phyloP scores from a whole-genome alignment of 1,284 basidiomycete genomes.

The Ceratobasidium sp. region DNA sequence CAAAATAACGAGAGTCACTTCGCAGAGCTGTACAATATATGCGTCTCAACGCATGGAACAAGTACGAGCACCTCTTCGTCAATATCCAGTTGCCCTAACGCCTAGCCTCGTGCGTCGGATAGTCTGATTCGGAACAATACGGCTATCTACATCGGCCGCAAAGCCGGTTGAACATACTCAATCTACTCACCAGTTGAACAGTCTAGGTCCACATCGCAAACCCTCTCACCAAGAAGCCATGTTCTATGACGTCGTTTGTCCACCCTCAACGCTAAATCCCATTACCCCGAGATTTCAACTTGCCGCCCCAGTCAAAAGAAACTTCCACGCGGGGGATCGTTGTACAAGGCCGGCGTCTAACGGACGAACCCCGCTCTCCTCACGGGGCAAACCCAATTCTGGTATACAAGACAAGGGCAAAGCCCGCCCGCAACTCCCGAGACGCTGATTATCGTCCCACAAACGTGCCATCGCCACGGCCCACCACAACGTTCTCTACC shows the following conservation, averaged over 20 bases:
- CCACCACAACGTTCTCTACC: background rate
- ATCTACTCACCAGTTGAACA: background rate
- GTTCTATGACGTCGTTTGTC: slow-evolving; percentile 10
- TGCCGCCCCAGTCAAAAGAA: slow-evolving; percentile 13
- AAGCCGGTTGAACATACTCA: background rate
- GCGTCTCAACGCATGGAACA: background rate
- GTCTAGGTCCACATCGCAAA: slow-evolving; percentile 3
- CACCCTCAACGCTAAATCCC: background rate
- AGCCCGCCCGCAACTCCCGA: background rate
- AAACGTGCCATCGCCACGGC: slow-evolving; percentile 1
- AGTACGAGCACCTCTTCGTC: background rate
- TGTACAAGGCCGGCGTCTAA: background rate
- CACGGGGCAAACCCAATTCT: no score
- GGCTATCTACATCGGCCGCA: background rate
- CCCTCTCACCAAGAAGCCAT: slow-evolving; percentile 24
- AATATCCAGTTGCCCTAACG: background rate
- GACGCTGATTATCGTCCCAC: slow-evolving; percentile 11
- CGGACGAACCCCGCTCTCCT: slow-evolving; percentile 3
- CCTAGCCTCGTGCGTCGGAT: slow-evolving; percentile 18
- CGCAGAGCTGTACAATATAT: slow-evolving; percentile 1
- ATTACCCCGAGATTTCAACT: slow-evolving; percentile 27
- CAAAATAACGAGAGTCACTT: background rate
- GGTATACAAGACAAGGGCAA: no score
- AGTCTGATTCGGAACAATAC: background rate
- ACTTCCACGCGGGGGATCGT: slow-evolving; percentile 28